Evolutionary conservation across 306 rosid species (phyloP).

Genomic region (Sophora flavescens): DNA sequence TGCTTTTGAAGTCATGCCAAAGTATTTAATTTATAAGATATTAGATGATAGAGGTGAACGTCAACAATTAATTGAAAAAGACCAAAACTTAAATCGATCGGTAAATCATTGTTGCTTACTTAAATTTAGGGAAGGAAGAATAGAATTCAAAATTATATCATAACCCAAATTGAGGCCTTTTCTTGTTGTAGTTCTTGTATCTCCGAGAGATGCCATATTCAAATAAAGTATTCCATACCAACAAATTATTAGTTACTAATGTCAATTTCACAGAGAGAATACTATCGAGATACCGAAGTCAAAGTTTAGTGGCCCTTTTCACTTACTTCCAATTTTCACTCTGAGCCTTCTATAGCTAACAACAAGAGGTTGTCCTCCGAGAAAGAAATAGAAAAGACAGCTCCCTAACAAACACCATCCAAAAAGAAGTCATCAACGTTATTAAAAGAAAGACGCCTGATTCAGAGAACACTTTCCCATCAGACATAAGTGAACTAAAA

Average conservation of each 20-base stretch:
- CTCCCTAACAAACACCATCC: constrained; percentile 67
- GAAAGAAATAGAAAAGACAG: constrained; percentile 76
- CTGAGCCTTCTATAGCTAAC: constrained; percentile 89
- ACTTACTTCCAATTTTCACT: constrained; percentile 81
- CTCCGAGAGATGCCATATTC: constrained; percentile 62
- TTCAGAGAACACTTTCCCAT: neutral
- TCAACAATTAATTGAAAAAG: no score
- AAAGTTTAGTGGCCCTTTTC: constrained; percentile 8
- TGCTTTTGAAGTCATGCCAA: no score
- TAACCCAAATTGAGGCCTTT: constrained; percentile 45
- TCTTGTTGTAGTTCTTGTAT: constrained; percentile 58
- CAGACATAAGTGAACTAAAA: neutral
- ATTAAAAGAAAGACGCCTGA: constrained; percentile 14
- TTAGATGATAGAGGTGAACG: no score
- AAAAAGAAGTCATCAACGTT: constrained; percentile 34
- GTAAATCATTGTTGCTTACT: no score
- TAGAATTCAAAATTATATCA: constrained; percentile 39
- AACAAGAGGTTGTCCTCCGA: constrained; percentile 83
- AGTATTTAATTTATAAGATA: no score
- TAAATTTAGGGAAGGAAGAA: no score
- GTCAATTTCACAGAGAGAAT: constrained; percentile 21
- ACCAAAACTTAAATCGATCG: no score
- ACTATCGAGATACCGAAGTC: constrained; percentile 17
- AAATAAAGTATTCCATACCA: constrained; percentile 77
- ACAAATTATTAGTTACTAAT: constrained; percentile 39